A percentile compares a stretch with the other conserved stretches of the same genome.
Conservation (phyloP, 1,284 basidiomycete species). For the Malassezia nana region DNA sequence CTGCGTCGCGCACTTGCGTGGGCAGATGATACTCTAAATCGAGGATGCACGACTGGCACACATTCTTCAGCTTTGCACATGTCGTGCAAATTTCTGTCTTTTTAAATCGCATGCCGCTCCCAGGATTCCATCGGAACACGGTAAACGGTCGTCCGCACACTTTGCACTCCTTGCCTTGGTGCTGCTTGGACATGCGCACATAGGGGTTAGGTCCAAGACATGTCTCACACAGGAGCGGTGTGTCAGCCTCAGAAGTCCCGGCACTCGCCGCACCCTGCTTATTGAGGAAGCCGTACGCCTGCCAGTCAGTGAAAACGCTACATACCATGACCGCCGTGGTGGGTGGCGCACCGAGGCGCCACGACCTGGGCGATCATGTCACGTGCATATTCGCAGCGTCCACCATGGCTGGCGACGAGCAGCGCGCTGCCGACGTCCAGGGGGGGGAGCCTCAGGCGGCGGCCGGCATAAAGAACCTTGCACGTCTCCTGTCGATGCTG, state of each 20-base stretch:
- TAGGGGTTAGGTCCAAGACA: conserved; percentile 50
- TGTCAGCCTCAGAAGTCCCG: conserved; percentile 81
- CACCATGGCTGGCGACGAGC: background rate
- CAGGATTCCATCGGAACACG: conserved; percentile 97
- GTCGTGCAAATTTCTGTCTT: conserved; percentile 97
- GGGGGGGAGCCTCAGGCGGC: background rate
- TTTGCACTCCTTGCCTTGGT: conserved; percentile 82
- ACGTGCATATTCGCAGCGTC: background rate
- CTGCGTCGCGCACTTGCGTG: conserved; percentile 93
- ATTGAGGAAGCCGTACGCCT: conserved; percentile 27
- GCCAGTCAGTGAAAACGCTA: background rate
- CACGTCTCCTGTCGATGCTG: conserved; percentile 15
- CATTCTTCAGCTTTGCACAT: conserved; percentile 96
- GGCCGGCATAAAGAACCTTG: conserved; percentile 14
- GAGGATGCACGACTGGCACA: conserved; percentile 93
- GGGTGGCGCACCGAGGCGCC: background rate
- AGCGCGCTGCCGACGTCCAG: background rate
- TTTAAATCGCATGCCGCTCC: conserved; percentile 81
- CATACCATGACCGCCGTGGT: background rate
- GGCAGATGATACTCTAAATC: conserved; percentile 89
- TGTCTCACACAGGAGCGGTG: conserved; percentile 61
- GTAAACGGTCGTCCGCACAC: conserved; percentile 86
- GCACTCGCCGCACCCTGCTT: conserved; percentile 50
- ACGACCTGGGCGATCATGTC: background rate
- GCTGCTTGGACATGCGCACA: conserved; percentile 71